phyloP scores from a whole-genome alignment of 495 filamentous ascomycete genomes.

The Podospora conica region DNA sequence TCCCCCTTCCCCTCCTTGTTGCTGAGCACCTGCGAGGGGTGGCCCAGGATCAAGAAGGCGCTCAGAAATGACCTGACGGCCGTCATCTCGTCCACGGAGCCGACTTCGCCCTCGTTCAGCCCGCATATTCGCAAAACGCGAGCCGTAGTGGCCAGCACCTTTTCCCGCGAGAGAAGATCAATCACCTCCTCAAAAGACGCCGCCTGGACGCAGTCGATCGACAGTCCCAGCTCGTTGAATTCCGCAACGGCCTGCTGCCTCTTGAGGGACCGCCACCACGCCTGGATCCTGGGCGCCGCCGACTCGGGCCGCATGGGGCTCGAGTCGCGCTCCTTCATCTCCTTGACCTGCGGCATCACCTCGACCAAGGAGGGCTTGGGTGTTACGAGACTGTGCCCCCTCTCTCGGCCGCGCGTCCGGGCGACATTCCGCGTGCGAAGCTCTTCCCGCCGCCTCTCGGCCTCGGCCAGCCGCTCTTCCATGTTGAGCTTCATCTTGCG shows the following conservation, averaged over 20 bases:
- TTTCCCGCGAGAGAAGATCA: constrained; percentile 66
- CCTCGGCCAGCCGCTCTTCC: constrained; percentile 84
- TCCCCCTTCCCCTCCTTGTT: constrained; percentile 64
- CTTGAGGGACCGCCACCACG: constrained; percentile 62
- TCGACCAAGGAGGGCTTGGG: constrained; percentile 39
- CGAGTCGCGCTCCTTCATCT: constrained; percentile 37
- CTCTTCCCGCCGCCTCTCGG: constrained; percentile 65
- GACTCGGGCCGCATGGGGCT: constrained; percentile 57
- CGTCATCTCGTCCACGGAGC: constrained; percentile 65
- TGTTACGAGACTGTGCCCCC: constrained; percentile 56
- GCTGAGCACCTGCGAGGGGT: constrained; percentile 84
- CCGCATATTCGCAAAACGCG: constrained; percentile 71
- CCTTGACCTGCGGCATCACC: constrained; percentile 50
- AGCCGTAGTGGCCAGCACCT: constrained; percentile 62
- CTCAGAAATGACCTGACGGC: constrained; percentile 86
- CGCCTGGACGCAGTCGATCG: constrained; percentile 64
- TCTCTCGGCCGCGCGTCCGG: constrained; percentile 48
- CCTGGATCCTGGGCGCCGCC: constrained; percentile 69
- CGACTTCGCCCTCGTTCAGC: constrained; percentile 62
- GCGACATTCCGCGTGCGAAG: constrained; percentile 50
- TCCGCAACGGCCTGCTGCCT: constrained; percentile 55
- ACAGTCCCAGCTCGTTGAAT: constrained; percentile 65
- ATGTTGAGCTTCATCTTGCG: constrained; percentile 67
- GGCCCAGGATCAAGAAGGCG: constrained; percentile 86
- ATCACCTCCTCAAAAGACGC: constrained; percentile 80